phyloP scores from a whole-genome alignment of 192 early-diverging fungal genomes.

The Entophlyctis helioformis region DNA sequence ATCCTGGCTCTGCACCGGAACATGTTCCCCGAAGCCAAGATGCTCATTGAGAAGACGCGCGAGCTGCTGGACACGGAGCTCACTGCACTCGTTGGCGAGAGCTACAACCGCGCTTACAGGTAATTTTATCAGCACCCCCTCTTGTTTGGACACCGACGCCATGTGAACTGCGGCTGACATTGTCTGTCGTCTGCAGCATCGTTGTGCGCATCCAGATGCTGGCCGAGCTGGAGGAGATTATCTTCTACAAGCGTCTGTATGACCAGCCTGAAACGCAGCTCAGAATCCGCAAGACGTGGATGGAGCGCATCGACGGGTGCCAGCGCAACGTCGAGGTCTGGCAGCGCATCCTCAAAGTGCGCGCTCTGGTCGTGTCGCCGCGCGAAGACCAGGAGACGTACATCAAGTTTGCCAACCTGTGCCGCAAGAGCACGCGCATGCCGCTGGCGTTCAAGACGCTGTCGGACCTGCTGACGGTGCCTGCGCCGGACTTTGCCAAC shows the following conservation, averaged over 20 bases:
- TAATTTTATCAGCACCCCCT: slow-evolving; percentile 7
- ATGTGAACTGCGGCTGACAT: not conserved
- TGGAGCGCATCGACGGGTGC: slow-evolving; percentile 64
- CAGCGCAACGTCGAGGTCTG: slow-evolving; percentile 92
- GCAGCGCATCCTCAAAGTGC: slow-evolving; percentile 81
- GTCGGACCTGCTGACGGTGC: slow-evolving; percentile 48
- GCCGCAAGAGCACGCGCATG: slow-evolving; percentile 77
- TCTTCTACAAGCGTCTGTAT: slow-evolving; percentile 70
- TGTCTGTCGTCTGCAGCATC: slow-evolving; percentile 17
- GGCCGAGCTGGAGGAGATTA: slow-evolving; percentile 93
- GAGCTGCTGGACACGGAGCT: slow-evolving; percentile 75
- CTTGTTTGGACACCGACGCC: too few species aligned
- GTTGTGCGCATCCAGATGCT: slow-evolving; percentile 96
- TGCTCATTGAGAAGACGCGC: slow-evolving; percentile 68
- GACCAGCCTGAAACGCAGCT: slow-evolving; percentile 65
- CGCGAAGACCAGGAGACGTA: slow-evolving; percentile 89
- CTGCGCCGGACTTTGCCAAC: slow-evolving; percentile 35
- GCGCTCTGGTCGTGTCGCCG: slow-evolving; percentile 78
- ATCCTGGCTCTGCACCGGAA: slow-evolving; percentile 75
- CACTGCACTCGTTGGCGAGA: slow-evolving; percentile 80
- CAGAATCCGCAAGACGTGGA: slow-evolving; percentile 81
- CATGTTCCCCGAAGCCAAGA: slow-evolving; percentile 56
- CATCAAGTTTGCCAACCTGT: slow-evolving; percentile 91
- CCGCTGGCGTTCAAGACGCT: slow-evolving; percentile 72
- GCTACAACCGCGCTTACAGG: slow-evolving; percentile 84